phyloP scores from a whole-genome alignment of 2,329 filamentous ascomycete genomes.

The Penicillium sp. region DNA sequence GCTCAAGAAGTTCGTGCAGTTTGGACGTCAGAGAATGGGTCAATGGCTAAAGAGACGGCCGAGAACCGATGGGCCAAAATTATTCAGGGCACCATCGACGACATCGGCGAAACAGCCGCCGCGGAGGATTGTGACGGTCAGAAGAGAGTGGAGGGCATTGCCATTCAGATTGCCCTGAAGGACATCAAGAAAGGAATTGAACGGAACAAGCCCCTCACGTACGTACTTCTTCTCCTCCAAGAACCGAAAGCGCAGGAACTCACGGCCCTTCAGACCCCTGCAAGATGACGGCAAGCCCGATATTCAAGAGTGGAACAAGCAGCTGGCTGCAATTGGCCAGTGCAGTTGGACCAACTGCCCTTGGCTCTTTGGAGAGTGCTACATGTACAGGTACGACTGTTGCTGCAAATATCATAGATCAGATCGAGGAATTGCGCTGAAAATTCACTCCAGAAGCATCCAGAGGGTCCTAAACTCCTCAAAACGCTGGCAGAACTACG shows the following conservation, averaged over 20 bases:
- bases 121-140: not conserved
- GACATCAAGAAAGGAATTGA: constrained; percentile 9
- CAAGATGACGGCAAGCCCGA: constrained; percentile 14
- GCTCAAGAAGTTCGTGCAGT: constrained; percentile 4
- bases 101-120: constrained; percentile 12
- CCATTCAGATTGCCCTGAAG: constrained; percentile 10
- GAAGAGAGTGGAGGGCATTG: constrained; percentile 11
- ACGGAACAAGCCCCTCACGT: constrained; percentile 6
- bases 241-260: not conserved
- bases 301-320: constrained; percentile 18
- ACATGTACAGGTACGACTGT: constrained; percentile 16
- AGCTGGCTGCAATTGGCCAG: constrained; percentile 9
- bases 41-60: constrained; percentile 18
- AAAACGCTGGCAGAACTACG: constrained; percentile 23
- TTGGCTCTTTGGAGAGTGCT: constrained; percentile 27
- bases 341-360: constrained; percentile 18
- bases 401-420: not conserved
- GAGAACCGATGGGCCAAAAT: constrained; percentile 21
- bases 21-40: constrained; percentile 9
- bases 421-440: not conserved
- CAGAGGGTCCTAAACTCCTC: constrained; percentile 17
- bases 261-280: constrained; percentile 4
- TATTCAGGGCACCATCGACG: constrained; percentile 15
- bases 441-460: constrained; percentile 6
- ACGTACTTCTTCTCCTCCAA: not conserved